Percentiles rank a stretch among this genome's conserved stretches.
These are phyloP conservation scores for Zasmidium citrigriseum DNA, from an alignment of 2,329 filamentous ascomycete genomes.

Conservation along the genomic window DNA sequence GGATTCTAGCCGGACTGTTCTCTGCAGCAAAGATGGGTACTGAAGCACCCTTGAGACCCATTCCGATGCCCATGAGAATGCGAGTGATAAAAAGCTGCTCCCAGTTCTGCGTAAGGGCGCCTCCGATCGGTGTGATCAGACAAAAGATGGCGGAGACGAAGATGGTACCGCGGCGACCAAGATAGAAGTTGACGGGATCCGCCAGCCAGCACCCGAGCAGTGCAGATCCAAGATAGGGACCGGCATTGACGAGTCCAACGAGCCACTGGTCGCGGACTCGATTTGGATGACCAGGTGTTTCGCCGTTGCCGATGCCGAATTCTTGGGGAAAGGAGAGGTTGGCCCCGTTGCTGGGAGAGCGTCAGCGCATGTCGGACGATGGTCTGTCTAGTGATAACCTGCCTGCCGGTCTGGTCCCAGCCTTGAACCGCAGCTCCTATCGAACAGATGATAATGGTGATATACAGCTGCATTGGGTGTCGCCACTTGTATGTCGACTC, in stretches of 20 bases:
- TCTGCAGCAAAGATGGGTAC: slow-evolving; percentile 56
- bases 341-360: slow-evolving; percentile 44
- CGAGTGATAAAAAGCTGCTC: slow-evolving; percentile 42
- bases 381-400: too few species aligned
- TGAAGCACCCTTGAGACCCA: slow-evolving; percentile 48
- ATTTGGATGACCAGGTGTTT: slow-evolving; percentile 28
- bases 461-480: slow-evolving; percentile 51
- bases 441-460: slow-evolving; percentile 54
- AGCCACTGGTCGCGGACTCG: slow-evolving; percentile 56
- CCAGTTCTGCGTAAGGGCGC: slow-evolving; percentile 60
- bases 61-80: slow-evolving; percentile 42
- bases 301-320: slow-evolving; percentile 32
- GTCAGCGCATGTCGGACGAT: slow-evolving; percentile 23
- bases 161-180: slow-evolving; percentile 41
- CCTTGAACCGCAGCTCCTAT: slow-evolving; percentile 55
- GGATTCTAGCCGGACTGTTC: slow-evolving; percentile 56
- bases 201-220: slow-evolving; percentile 29
- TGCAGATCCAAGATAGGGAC: slow-evolving; percentile 51
- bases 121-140: slow-evolving; percentile 69
- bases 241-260: slow-evolving; percentile 67
- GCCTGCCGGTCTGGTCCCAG: slow-evolving; percentile 54
- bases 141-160: slow-evolving; percentile 54
- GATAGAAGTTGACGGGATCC: slow-evolving; percentile 46
- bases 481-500: slow-evolving; percentile 53
- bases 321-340: slow-evolving; percentile 52